These are phyloP conservation scores for Rhinocladiella similis DNA, from an alignment of 2,329 filamentous ascomycete genomes.

Conservation along the genomic window DNA sequence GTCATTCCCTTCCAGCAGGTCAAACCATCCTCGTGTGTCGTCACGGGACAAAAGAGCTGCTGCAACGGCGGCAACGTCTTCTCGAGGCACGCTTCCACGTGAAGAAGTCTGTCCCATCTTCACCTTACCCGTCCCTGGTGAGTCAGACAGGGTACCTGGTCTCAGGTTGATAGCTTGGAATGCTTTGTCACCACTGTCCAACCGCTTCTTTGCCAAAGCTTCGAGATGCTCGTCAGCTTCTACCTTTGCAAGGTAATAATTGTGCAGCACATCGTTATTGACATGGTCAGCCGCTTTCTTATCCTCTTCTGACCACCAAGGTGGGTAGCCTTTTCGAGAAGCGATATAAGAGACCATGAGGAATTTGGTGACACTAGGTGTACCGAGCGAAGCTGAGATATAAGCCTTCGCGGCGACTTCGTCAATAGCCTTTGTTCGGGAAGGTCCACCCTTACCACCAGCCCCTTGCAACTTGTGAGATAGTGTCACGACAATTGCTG, in stretches of 20 bases:
- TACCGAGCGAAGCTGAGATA: constrained; percentile 49
- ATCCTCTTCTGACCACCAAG: constrained; percentile 53
- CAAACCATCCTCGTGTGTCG: constrained; percentile 54
- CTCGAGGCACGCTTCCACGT: constrained; percentile 46
- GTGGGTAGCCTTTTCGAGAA: constrained; percentile 48
- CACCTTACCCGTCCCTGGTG: constrained; percentile 49
- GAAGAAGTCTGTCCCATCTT: constrained; percentile 47
- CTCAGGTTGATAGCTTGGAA: constrained; percentile 55
- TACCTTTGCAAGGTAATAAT: constrained; percentile 56
- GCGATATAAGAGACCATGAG: constrained; percentile 56
- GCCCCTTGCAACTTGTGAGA: constrained; percentile 44
- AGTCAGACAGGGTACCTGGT: constrained; percentile 51
- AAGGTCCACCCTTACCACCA: constrained; percentile 55
- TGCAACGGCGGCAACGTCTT: constrained; percentile 54
- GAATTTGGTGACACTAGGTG: constrained; percentile 52
- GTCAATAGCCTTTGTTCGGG: constrained; percentile 54
- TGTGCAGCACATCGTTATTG: constrained; percentile 51
- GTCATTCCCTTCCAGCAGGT: constrained; percentile 54
- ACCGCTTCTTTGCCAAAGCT: constrained; percentile 41
- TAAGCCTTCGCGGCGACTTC: constrained; percentile 57
- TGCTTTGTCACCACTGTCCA: constrained; percentile 28
- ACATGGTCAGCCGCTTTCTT: constrained; percentile 47
- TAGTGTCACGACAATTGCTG: neutral
- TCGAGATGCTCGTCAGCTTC: constrained; percentile 58
- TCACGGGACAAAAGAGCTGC: constrained; percentile 50